Evolutionary conservation across 1,284 basidiomycete species (phyloP).

Genomic region (Ganoderma meredithae): DNA sequence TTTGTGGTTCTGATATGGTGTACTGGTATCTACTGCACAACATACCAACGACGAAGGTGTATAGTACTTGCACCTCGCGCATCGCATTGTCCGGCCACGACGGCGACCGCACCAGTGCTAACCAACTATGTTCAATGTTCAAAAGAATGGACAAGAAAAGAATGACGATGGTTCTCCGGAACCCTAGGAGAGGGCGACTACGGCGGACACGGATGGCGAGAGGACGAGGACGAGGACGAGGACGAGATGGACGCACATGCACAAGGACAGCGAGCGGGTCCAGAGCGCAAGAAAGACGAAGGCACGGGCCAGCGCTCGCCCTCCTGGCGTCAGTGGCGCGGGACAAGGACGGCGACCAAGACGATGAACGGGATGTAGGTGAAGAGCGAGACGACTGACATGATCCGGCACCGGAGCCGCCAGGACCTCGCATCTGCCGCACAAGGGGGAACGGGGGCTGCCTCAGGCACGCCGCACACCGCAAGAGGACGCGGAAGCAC

Average conservation of each 20-base stretch:
- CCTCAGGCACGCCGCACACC: slow-evolving; percentile 17
- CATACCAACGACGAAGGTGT: slow-evolving; percentile 28
- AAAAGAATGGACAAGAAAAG: slow-evolving; percentile 33
- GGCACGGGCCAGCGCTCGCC: slow-evolving; percentile 9
- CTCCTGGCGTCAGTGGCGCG: slow-evolving; percentile 30
- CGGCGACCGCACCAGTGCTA: slow-evolving; percentile 9
- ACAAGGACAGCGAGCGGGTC: slow-evolving; percentile 12
- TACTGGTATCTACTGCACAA: slow-evolving; percentile 34
- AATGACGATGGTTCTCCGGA: slow-evolving; percentile 25
- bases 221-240: slow-evolving; percentile 1
- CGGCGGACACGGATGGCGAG: background rate
- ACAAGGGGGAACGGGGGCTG: background rate
- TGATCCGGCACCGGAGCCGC: slow-evolving; percentile 76
- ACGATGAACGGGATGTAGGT: slow-evolving; percentile 83
- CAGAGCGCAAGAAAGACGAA: background rate
- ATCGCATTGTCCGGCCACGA: slow-evolving; percentile 27
- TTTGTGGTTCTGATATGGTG: slow-evolving; percentile 27
- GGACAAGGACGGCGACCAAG: slow-evolving; percentile 71
- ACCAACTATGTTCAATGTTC: slow-evolving; percentile 27
- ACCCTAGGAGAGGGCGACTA: slow-evolving; percentile 14
- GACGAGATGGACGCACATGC: too few species aligned
- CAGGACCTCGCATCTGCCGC: slow-evolving; percentile 69
- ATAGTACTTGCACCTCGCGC: slow-evolving; percentile 22
- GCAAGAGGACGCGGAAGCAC: slow-evolving; percentile 36
- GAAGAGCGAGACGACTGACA: slow-evolving; percentile 68